Percentiles rank a stretch among this genome's conserved stretches.
phyloP scores from a whole-genome alignment of 495 filamentous ascomycete species.

The Aspergillus homomorphus region DNA sequence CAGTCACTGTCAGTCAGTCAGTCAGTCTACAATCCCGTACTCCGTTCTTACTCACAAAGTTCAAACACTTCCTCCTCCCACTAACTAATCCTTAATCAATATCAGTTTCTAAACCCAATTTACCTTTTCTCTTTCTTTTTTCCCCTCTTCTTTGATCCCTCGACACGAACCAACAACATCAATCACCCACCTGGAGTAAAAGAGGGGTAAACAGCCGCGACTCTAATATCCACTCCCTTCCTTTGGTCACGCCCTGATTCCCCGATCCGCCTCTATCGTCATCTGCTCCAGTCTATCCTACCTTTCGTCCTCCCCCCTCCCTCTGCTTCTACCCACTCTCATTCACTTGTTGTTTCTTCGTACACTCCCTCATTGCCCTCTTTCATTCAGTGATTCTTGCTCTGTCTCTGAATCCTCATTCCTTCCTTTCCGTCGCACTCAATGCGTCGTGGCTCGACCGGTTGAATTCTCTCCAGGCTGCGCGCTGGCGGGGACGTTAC shows the following conservation, averaged over 20 bases:
- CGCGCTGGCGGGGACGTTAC: slow-evolving; percentile 21
- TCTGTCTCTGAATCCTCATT: not conserved
- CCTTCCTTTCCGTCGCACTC: slow-evolving; percentile 15
- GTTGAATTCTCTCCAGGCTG: slow-evolving; percentile 17
- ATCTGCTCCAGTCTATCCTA: slow-evolving; percentile 7
- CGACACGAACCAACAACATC: not conserved
- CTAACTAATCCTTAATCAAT: not conserved
- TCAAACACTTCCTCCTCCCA: not conserved
- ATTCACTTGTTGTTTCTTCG: slow-evolving; percentile 1
- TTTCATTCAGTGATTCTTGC: slow-evolving; percentile 4
- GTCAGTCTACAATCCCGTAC: not conserved
- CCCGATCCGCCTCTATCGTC: slow-evolving; percentile 6
- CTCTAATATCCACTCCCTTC: not conserved
- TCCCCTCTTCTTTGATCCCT: not conserved
- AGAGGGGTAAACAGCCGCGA: slow-evolving; percentile 8
- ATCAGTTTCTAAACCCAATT: not conserved
- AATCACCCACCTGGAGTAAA: not conserved
- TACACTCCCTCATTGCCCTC: slow-evolving; percentile 16
- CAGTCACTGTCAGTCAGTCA: not conserved
- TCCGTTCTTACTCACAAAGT: not conserved
- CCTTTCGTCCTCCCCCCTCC: not conserved
- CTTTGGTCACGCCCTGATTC: slow-evolving; percentile 3
- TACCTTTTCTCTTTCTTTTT: not conserved
- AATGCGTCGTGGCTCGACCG: slow-evolving; percentile 20
- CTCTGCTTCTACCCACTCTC: slow-evolving; percentile 3